Evolutionary conservation across 2,329 filamentous ascomycete genomes (phyloP).

Genomic region (Chaetomiaceae sp.): DNA sequence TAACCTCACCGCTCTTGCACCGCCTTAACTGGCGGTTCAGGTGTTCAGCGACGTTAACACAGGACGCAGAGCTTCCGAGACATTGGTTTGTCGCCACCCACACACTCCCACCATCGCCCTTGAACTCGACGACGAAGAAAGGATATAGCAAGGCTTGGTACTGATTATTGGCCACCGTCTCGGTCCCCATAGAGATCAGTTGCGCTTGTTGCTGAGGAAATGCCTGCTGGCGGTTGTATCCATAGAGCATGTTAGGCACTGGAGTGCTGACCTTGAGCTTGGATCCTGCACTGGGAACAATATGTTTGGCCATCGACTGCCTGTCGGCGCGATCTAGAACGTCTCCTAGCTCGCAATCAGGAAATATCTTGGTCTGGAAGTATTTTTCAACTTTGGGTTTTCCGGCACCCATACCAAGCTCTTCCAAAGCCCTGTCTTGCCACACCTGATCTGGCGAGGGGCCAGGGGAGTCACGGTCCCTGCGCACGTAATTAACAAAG

Average conservation of each 20-base stretch:
- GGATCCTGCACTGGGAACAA: neutral
- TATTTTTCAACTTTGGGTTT: neutral
- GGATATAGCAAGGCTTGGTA: conserved; percentile 17
- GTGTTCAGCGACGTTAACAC: conserved; percentile 31
- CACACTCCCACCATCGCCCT: conserved; percentile 30
- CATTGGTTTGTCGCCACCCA: conserved; percentile 37
- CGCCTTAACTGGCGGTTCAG: conserved; percentile 22
- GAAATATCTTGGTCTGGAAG: neutral
- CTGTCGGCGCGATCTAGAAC: neutral
- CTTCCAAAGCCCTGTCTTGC: neutral
- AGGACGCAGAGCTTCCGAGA: conserved; percentile 31
- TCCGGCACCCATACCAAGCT: neutral
- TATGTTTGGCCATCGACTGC: neutral
- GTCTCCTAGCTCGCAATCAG: too few relatives aligned
- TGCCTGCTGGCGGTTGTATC: neutral
- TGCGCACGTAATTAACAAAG: neutral
- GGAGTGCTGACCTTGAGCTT: conserved; percentile 3
- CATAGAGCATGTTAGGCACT: conserved; percentile 8
- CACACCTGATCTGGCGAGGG: neutral
- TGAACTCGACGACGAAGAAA: conserved; percentile 32
- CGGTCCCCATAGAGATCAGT: conserved; percentile 24
- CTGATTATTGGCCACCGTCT: conserved; percentile 22
- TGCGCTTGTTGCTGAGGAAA: conserved; percentile 20
- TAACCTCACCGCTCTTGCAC: conserved; percentile 20
- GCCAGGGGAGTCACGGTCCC: neutral